Conservation (phyloP, 108 stramenopile species). For the Nitzschia inconspicua region DNA sequence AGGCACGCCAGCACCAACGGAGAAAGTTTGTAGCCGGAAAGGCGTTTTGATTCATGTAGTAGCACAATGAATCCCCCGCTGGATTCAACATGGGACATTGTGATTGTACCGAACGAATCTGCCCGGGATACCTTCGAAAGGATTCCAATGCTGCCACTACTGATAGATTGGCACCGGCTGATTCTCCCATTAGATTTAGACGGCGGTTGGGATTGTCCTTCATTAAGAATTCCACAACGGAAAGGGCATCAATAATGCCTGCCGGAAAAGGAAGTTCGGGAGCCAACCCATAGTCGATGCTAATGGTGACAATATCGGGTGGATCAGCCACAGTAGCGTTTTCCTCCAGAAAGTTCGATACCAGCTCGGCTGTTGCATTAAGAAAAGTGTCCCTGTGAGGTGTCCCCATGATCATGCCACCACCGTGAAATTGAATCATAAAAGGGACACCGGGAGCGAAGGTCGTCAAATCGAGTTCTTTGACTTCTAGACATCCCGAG, state of each 20-base stretch:
- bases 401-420: not conserved
- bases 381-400: not conserved
- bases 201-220: not conserved
- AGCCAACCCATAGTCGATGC: conserved; percentile 3
- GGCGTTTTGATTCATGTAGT: conserved; percentile 1
- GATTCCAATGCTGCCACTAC: conserved; percentile 4
- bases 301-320: conserved; percentile 6
- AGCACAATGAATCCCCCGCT: not conserved
- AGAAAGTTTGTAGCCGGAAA: not conserved
- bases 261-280: conserved; percentile 15
- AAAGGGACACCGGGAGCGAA: conserved; percentile 1
- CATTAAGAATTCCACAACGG: conserved; percentile 5
- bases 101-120: not conserved
- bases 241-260: conserved; percentile 8
- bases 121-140: conserved; percentile 1
- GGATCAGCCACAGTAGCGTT: too few relatives aligned
- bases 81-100: conserved; percentile 10
- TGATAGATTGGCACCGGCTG: conserved; percentile 7
- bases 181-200: not conserved
- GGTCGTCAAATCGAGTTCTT: not conserved
- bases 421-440: conserved; percentile 8
- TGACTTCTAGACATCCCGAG: conserved; percentile 1
- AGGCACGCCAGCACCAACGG: conserved; percentile 8
- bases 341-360: too few relatives aligned
- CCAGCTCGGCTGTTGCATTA: not conserved